phyloP scores from a whole-genome alignment of 2,329 filamentous ascomycete species.

The Annulohypoxylon truncatum region DNA sequence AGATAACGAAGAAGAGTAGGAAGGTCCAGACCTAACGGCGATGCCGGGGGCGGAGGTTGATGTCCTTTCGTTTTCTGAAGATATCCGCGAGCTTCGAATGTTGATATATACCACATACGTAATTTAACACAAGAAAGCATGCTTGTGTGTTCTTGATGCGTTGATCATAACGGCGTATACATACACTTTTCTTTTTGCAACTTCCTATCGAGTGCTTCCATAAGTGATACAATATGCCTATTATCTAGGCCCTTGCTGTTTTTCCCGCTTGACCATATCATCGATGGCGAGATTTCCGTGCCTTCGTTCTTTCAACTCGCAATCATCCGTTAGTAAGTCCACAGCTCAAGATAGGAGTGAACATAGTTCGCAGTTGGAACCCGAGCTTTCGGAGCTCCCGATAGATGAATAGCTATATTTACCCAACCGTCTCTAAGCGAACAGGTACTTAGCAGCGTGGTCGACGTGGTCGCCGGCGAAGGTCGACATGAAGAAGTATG shows the following conservation, averaged over 20 bases:
- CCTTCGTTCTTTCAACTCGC: not conserved
- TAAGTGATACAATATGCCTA: not conserved
- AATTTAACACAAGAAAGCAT: constrained; percentile 36
- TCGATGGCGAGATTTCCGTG: not conserved
- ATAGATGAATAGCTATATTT: not conserved
- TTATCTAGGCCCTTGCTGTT: not conserved
- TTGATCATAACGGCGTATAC: not conserved
- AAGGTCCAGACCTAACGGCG: constrained; percentile 19
- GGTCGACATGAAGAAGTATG: constrained; percentile 94
- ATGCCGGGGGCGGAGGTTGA: constrained; percentile 1
- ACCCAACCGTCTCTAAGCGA: constrained; percentile 44
- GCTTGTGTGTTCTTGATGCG: constrained; percentile 1
- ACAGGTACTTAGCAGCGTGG: constrained; percentile 88
- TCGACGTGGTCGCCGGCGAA: constrained; percentile 92
- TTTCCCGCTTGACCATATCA: not conserved
- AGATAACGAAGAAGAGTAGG: not conserved
- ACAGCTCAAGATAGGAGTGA: not conserved
- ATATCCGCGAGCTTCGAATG: constrained; percentile 36
- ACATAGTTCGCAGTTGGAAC: not conserved
- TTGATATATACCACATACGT: constrained; percentile 39
- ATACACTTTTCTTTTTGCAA: constrained; percentile 1
- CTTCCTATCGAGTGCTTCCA: not conserved
- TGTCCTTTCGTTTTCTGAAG: constrained; percentile 32
- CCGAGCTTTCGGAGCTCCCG: not conserved
- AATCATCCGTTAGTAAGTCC: not conserved